A percentile compares a stretch with the other conserved stretches of the same genome.
phyloP scores from a whole-genome alignment of 495 filamentous ascomycete genomes.

The Aspergillus nidulans region DNA sequence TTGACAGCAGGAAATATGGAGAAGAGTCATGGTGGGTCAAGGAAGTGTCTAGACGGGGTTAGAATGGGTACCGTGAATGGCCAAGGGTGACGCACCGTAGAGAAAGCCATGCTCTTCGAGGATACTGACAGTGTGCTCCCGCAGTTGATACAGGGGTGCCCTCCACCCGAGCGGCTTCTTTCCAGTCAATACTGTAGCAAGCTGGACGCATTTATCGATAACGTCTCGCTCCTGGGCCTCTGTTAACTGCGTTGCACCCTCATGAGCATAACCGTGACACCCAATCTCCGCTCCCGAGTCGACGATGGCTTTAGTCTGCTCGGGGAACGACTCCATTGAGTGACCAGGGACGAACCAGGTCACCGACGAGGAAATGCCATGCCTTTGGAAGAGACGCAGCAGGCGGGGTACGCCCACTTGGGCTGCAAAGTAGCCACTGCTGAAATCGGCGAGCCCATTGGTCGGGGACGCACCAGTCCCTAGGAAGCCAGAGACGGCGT shows the following conservation, averaged over 20 bases:
- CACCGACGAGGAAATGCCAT: constrained; percentile 45
- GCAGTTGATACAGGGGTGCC: constrained; percentile 55
- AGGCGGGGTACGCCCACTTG: constrained; percentile 57
- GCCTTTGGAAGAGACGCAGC: constrained; percentile 53
- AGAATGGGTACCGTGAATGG: neutral
- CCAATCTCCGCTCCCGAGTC: constrained; percentile 56
- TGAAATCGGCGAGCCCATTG: constrained; percentile 56
- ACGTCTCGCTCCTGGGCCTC: constrained; percentile 56
- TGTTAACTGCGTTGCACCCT: constrained; percentile 53
- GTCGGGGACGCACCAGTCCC: constrained; percentile 46
- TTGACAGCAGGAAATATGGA: constrained; percentile 38
- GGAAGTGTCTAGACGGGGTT: neutral
- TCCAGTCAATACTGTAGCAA: constrained; percentile 46
- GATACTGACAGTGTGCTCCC: constrained; percentile 50
- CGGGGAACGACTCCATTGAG: constrained; percentile 57
- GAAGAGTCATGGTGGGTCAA: constrained; percentile 38
- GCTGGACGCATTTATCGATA: constrained; percentile 47
- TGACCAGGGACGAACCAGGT: constrained; percentile 66
- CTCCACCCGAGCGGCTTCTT: constrained; percentile 53
- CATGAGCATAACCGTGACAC: constrained; percentile 52
- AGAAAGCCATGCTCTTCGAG: constrained; percentile 53
- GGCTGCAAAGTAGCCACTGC: constrained; percentile 54
- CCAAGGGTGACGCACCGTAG: constrained; percentile 34
- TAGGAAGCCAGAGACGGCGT: constrained; percentile 57
- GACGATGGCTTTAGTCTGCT: constrained; percentile 48